Conservation (phyloP, 176 grass and related monocot genomes). For the Oryza australiensis region DNA sequence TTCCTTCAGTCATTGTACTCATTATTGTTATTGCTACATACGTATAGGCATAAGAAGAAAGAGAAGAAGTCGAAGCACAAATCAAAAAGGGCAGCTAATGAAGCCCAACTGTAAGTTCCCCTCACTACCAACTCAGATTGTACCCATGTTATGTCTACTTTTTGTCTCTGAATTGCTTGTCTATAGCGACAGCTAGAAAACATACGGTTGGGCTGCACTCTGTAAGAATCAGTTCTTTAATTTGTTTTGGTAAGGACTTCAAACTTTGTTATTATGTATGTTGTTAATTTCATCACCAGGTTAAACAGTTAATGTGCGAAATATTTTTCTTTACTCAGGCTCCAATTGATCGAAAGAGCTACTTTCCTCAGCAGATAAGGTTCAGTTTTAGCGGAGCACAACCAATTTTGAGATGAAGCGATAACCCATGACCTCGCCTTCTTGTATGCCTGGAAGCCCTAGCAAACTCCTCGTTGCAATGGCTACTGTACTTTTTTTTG, state of each 20-base stretch:
- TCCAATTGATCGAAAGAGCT: background rate
- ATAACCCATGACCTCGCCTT: background rate
- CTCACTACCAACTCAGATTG: background rate
- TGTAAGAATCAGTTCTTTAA: background rate
- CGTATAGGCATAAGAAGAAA: constrained; percentile 65
- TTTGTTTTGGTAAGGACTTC: constrained; percentile 18
- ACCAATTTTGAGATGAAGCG: constrained; percentile 19
- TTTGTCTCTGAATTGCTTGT: constrained; percentile 20
- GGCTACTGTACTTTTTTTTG: background rate
- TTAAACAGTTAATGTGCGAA: background rate
- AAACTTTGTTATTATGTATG: background rate
- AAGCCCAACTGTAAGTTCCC: constrained; percentile 49
- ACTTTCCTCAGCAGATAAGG: background rate
- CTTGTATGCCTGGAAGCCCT: background rate
- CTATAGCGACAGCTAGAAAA: constrained; percentile 31
- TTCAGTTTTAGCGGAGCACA: background rate
- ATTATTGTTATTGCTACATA: background rate
- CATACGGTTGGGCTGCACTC: background rate
- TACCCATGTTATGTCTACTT: background rate
- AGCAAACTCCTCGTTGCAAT: background rate
- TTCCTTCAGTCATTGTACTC: background rate
- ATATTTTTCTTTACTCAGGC: background rate
- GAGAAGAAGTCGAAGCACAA: constrained; percentile 84
- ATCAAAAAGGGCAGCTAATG: constrained; percentile 60
- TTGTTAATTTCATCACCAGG: constrained; percentile 8